Base-by-base conservation (phyloP, 164 flowering plant genomes). In the Nymphaea thermarum region DNA sequence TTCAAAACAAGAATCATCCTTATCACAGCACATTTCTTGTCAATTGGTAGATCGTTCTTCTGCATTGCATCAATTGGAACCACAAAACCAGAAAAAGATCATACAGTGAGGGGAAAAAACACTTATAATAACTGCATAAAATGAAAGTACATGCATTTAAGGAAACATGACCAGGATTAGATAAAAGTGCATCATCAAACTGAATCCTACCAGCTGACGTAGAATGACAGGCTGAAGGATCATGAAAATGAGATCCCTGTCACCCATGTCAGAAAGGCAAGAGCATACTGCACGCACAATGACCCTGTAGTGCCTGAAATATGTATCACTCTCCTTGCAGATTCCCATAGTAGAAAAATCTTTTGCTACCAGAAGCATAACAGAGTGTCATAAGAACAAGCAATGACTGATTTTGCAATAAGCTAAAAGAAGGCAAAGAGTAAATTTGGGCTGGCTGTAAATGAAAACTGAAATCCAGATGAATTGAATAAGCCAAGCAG, bases 11-110 rank as follows among this genome's bases (percentile, higher is more conserved):
- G 66, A 42, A 92, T 80, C 73, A 87, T 41, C 68, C 86, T 80
- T 59, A 92, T 78, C 80, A 92, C 66, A 10, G 89, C 91, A 76
- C 91, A 82, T 44, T 60, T 76, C 76, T 90, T 92, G 73, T 87
- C 87, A 62, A 86, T 18, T 15, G 87, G 80, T 47, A 68, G 82
- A 61, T 72, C 78, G 62, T 60, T 68, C 42, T 77, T 73, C 96
- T 89, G 87, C 62, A 68, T 43, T 8, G 15, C 25, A 66, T 25
- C 25, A 5, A 17, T 25, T 16, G 25, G 43, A 61, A 66, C 42
- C 36, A 65, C 67, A 44, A 43, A 43, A 43, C 43, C 41, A 8
- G 18, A 47, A 14, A 65, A 16, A 16, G 41, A 65, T 4, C 43
- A 15, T n/a, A 43, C 3, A 43, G 17, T 41, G 25, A 65, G 18